phyloP scores from a whole-genome alignment of 1,284 basidiomycete species.

The Meripilus lineatus region DNA sequence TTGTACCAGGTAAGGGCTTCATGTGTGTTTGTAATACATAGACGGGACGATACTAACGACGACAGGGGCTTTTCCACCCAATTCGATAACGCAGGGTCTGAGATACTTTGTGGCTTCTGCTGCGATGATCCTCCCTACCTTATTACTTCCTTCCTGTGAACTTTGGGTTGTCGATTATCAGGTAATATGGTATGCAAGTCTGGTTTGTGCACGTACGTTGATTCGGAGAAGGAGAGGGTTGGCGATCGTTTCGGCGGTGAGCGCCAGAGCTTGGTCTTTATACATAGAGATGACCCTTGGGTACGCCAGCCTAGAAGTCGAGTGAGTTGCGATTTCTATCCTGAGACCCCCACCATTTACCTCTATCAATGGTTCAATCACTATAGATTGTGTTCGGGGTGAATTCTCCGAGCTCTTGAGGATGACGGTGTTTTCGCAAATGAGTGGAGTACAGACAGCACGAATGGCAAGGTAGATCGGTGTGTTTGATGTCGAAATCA shows the following conservation, averaged over 20 bases:
- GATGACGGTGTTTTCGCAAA: constrained; percentile 63
- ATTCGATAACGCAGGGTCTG: constrained; percentile 66
- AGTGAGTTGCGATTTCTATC: background rate
- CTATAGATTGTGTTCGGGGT: constrained; percentile 45
- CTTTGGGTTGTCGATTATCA: constrained; percentile 24
- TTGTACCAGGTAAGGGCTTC: background rate
- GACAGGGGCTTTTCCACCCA: constrained; percentile 43
- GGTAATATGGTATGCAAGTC: background rate
- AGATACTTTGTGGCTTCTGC: constrained; percentile 67
- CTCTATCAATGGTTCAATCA: constrained; percentile 46
- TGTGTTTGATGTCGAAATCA: constrained; percentile 35
- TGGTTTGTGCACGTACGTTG: constrained; percentile 27
- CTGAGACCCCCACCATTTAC: no score
- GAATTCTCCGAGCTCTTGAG: constrained; percentile 56
- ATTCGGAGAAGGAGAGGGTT: constrained; percentile 46
- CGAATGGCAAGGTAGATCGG: constrained; percentile 43
- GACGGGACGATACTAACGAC: background rate
- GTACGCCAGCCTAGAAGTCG: constrained; percentile 47
- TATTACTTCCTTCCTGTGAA: constrained; percentile 71
- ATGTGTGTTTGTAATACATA: no score
- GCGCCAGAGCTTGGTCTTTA: constrained; percentile 36
- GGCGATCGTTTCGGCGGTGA: constrained; percentile 51
- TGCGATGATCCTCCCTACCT: constrained; percentile 66
- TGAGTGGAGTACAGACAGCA: constrained; percentile 47
- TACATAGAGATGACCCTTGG: constrained; percentile 53